Base-by-base conservation (phyloP, 768 basidiomycete species). In the Tricholoma hemisulphureum region DNA sequence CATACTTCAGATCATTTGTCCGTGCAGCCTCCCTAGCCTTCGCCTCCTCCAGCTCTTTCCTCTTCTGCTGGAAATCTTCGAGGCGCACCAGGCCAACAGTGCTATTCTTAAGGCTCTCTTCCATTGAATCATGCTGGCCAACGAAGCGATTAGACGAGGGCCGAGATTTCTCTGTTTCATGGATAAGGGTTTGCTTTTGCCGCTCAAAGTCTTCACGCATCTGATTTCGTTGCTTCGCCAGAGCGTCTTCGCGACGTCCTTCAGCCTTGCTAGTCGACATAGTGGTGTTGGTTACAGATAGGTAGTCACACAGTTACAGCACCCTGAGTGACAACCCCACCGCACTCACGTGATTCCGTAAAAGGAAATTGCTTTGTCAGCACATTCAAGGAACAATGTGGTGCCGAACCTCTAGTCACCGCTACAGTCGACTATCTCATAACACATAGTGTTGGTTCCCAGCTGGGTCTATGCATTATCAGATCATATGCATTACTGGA, bases 81-180 rank as follows among this genome's bases (percentile, higher is more conserved):
- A 98, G 80, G 57, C 80, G 85, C 2, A 98, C 95, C 16, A 98
- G 82, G 61, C 96, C 96, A 43, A 98, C 85, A 1, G 96, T 98
- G 50, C 81, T 88, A 60, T 93, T 81, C 80, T 96, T 97, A 51
- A 98, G 81, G 6, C 85, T 82, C 58, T 98, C 96, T 71, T 98
- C 96, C 81, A 97, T 86, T 4, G 91, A 93, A 69, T 98, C 95
- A 73, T 92, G 85, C 71, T 95, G 92, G 1, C 93, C 93, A 34
- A 96, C 91, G 72, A 98, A 98, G 59, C 95, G 89, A 68, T 89
- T 87, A 3, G 84, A 75, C 0, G 92, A 91, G 4, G 94, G 91
- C 28, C 93, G 88, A 35, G 91, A 87, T 72, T 95, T 95, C 77
- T 96, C 92, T 2, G 94, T 95, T 75, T 97, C 95, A 68, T 81